These are phyloP conservation scores for Penicillium sp. DNA, from an alignment of 2,329 filamentous ascomycete genomes.

Conservation along the genomic window DNA sequence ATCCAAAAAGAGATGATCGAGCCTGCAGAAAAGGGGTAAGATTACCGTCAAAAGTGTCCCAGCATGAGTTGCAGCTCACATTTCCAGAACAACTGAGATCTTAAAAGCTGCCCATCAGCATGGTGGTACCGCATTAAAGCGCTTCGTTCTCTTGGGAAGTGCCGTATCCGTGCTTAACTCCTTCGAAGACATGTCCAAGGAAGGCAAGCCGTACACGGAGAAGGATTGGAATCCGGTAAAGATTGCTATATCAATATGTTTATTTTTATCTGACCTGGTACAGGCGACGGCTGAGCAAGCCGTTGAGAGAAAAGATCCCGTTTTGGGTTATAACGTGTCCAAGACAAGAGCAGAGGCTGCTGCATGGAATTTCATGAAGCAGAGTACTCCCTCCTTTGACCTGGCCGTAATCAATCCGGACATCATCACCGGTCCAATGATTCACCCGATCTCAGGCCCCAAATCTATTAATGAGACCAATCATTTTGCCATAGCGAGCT, in stretches of 20 bases:
- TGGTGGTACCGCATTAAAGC: conserved; percentile 5
- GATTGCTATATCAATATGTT: neutral
- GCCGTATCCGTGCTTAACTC: conserved; percentile 30
- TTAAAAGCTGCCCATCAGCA: neutral
- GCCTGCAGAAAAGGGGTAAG: conserved; percentile 42
- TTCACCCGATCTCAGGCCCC: conserved; percentile 17
- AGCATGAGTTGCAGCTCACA: neutral
- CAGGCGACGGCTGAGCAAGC: neutral
- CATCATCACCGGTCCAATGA: conserved; percentile 24
- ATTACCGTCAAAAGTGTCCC: neutral
- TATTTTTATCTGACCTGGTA: neutral
- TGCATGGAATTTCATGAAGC: conserved; percentile 18
- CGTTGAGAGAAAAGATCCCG: neutral
- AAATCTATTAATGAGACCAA: conserved; percentile 23
- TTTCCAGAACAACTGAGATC: neutral
- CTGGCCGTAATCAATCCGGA: conserved; percentile 19
- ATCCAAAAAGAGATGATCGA: conserved; percentile 52
- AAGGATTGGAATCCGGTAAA: conserved; percentile 4
- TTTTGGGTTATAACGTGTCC: neutral
- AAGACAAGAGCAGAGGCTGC: conserved; percentile 12
- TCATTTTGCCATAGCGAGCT: conserved; percentile 20
- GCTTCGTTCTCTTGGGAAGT: conserved; percentile 39
- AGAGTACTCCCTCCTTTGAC: conserved; percentile 12
- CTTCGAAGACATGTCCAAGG: conserved; percentile 15
- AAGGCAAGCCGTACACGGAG: conserved; percentile 25